phyloP scores from a whole-genome alignment of 129 eudicot species.

The Tagetes erecta region DNA sequence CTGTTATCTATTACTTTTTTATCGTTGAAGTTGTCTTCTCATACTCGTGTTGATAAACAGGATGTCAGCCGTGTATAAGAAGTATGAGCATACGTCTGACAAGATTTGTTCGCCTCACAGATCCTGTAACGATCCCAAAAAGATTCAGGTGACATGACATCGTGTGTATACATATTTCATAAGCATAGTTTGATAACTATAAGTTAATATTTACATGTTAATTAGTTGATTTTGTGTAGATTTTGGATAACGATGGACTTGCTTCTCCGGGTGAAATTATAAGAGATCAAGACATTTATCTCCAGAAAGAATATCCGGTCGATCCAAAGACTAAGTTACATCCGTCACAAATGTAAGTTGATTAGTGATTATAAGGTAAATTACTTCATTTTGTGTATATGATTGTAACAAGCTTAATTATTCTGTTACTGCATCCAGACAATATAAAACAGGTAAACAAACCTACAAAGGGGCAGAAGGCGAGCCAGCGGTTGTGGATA shows the following conservation, averaged over 20 bases:
- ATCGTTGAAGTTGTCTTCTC: constrained; percentile 12
- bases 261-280: constrained; percentile 93
- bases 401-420: constrained; percentile 15
- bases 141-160: constrained; percentile 60
- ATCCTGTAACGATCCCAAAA: constrained; percentile 51
- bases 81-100: constrained; percentile 47
- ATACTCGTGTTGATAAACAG: constrained; percentile 35
- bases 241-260: constrained; percentile 91
- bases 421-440: constrained; percentile 39
- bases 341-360: constrained; percentile 27
- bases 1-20: not conserved
- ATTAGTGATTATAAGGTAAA: not conserved
- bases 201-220: not conserved
- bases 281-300: constrained; percentile 67
- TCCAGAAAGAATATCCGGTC: constrained; percentile 61
- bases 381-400: not conserved
- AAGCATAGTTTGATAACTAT: not conserved
- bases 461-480: constrained; percentile 84
- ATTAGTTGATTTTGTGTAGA: constrained; percentile 36
- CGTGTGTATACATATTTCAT: not conserved
- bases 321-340: constrained; percentile 39
- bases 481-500: constrained; percentile 79
- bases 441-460: constrained; percentile 50
- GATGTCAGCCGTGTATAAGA: constrained; percentile 43
- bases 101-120: constrained; percentile 53